phyloP scores from a whole-genome alignment of 2,329 filamentous ascomycete species.

The Fusarium dlaminii region DNA sequence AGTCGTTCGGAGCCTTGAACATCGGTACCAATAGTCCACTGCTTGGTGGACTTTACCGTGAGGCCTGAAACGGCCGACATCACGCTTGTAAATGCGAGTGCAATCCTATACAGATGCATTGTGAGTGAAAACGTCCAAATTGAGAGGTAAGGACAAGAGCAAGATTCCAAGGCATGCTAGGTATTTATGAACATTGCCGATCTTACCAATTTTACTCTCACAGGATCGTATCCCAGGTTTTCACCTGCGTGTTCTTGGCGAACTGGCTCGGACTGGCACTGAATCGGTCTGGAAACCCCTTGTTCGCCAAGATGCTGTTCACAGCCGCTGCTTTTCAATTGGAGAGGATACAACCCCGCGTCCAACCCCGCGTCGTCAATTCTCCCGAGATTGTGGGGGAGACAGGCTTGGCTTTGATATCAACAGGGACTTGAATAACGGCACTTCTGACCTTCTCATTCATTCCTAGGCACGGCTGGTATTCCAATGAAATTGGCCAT shows the following conservation, averaged over 20 bases:
- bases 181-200: neutral
- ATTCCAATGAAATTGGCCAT: neutral
- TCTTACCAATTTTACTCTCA: neutral
- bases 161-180: neutral
- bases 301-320: neutral
- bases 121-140: neutral
- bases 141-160: accelerated
- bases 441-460: neutral
- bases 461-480: neutral
- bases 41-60: constrained; percentile 15
- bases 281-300: neutral
- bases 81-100: neutral
- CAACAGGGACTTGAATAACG: neutral
- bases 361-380: neutral
- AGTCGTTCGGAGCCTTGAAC: constrained; percentile 24
- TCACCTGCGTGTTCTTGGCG: neutral
- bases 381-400: neutral
- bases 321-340: neutral
- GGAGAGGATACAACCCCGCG: neutral
- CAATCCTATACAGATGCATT: constrained; percentile 2
- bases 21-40: constrained; percentile 28
- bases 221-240: neutral
- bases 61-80: constrained; percentile 7
- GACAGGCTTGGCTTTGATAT: neutral
- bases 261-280: neutral